Base-by-base conservation (phyloP, 1,139 yeast genomes). In the Pichia sp. region DNA sequence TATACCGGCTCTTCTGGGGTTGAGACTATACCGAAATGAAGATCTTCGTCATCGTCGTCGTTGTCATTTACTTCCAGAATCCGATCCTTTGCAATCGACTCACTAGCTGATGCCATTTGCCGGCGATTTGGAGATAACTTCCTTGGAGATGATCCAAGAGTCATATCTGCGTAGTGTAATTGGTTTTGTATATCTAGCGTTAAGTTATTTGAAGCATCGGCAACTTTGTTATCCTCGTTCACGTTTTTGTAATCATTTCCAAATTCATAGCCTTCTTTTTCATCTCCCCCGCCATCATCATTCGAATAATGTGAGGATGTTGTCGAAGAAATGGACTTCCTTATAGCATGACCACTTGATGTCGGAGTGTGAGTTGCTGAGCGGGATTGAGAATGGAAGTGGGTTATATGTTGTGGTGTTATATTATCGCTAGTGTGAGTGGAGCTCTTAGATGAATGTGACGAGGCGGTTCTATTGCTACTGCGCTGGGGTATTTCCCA, bases 141-240 rank as follows among this genome's bases (percentile, higher is more conserved):
- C 41, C 67, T 54, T 13, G 70, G 70, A 8, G 70, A 64, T 10
- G 70, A 66, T 1, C 69, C 69, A 38, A 65, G 50, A 5, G 67
- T 60, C 53, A 56, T 8, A 10, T 47, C 31, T 1, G 54, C 55
- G 3, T 48, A 29, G 13, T 53, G 15, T 16, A 55, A 36, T 11
- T 36, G 23, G 26, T 47, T 38, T 36, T 52, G 52, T 5, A 60
- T 51, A 13, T 62, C 65, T 16, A 49, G 19, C 7, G 51, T 52
- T 8, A 50, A 7, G 13, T 45, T 38, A 29, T 41, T 32, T 10
- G 38, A 13, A 44, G 46, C 30, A 16, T 44, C 32, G 26, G 23
- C n/a, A 7, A n/a, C 8, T 29, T 23, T 45, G 31, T 36, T 36
- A 36, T 13, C 40, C n/a, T 36, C 43, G 29, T 41, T 30, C 4